These are phyloP conservation scores for Chaetomidium leptoderma DNA, from an alignment of 495 filamentous ascomycete genomes.

Conservation along the genomic window DNA sequence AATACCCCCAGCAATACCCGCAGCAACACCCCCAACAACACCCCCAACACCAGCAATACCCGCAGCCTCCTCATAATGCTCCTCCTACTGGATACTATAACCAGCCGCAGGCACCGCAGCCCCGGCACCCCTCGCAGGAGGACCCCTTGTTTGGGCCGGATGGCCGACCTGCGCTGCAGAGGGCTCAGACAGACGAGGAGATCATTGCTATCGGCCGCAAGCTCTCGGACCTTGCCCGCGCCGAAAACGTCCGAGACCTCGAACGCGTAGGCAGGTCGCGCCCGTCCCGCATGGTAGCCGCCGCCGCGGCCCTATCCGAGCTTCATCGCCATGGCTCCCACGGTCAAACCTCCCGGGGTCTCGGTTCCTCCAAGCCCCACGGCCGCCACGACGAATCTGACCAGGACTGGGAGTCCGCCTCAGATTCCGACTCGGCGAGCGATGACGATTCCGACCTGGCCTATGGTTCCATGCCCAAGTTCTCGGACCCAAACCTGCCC, in stretches of 20 bases:
- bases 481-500: constrained; percentile 29
- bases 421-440: constrained; percentile 36
- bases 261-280: constrained; percentile 37
- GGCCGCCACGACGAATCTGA: constrained; percentile 29
- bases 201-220: constrained; percentile 46
- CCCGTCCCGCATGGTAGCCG: constrained; percentile 36
- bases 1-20: constrained; percentile 14
- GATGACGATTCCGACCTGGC: constrained; percentile 43
- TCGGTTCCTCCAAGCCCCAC: constrained; percentile 36
- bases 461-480: constrained; percentile 40
- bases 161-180: constrained; percentile 28
- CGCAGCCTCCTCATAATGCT: constrained; percentile 3
- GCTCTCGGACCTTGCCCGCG: constrained; percentile 43
- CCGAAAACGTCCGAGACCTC: constrained; percentile 42
- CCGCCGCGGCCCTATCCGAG: constrained; percentile 35
- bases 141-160: constrained; percentile 25
- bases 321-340: constrained; percentile 36
- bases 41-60: constrained; percentile 14
- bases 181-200: constrained; percentile 46
- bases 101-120: constrained; percentile 3
- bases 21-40: constrained; percentile 20
- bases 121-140: constrained; percentile 17
- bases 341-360: constrained; percentile 28
- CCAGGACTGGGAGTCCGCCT: constrained; percentile 45
- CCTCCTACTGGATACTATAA: constrained; percentile 10